These are phyloP conservation scores for Kluyveromyces lactis DNA, from an alignment of 805 yeast species.

Conservation along the genomic window DNA sequence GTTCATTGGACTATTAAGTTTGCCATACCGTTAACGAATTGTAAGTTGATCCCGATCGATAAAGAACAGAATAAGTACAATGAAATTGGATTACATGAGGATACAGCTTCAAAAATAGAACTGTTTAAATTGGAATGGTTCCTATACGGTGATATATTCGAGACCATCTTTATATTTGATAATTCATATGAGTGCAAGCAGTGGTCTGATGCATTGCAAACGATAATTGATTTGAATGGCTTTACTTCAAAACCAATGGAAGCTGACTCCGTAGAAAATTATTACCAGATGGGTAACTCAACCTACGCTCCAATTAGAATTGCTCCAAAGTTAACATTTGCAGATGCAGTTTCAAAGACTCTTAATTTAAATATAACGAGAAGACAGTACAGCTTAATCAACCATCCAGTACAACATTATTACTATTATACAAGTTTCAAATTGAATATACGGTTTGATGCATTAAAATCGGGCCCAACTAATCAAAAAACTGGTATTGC, in stretches of 20 bases:
- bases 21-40: conserved; percentile 39
- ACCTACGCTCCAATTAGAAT: conserved; percentile 1
- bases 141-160: conserved; percentile 31
- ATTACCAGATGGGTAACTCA: conserved; percentile 2
- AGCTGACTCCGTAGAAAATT: conserved; percentile 4
- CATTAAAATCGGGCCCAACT: conserved; percentile 2
- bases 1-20: conserved; percentile 27
- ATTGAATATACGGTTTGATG: background rate
- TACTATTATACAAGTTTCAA: conserved; percentile 2
- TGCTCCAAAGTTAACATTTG: conserved; percentile 1
- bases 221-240: conserved; percentile 1
- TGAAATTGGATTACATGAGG: conserved; percentile 27
- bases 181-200: conserved; percentile 28
- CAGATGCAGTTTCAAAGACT: conserved; percentile 1
- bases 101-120: conserved; percentile 32
- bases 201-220: conserved; percentile 29
- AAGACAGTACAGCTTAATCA: conserved; percentile 3
- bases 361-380: conserved; percentile 1
- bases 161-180: conserved; percentile 33
- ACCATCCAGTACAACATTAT: conserved; percentile 1
- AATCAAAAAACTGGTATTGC: background rate
- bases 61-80: conserved; percentile 24
- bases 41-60: conserved; percentile 21
- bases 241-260: conserved; percentile 3
- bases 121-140: conserved; percentile 37